Conservation (phyloP, 2,329 filamentous ascomycete species). For the Aspergillus arachidicola region DNA sequence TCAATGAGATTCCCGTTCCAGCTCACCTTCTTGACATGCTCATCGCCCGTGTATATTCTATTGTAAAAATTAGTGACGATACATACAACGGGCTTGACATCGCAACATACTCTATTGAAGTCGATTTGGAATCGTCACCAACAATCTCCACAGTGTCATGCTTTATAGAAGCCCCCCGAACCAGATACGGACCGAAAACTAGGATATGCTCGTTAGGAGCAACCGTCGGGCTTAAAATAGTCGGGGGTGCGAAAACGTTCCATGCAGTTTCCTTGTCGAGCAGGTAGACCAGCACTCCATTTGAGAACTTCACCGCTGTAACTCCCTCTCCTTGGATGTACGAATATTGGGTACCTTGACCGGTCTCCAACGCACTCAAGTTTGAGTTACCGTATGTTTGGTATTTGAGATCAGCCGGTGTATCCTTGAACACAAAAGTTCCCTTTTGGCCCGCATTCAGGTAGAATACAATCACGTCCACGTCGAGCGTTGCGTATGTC, state of each 20-base stretch:
- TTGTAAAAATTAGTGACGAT: conserved; percentile 4
- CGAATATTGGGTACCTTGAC: conserved; percentile 39
- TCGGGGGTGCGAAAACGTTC: conserved; percentile 59
- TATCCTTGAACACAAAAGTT: conserved; percentile 53
- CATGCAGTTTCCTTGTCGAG: conserved; percentile 58
- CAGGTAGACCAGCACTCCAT: conserved; percentile 54
- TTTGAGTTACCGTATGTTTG: conserved; percentile 44
- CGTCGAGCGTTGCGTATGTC: conserved; percentile 45
- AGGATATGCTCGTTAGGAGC: conserved; percentile 51
- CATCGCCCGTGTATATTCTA: conserved; percentile 45
- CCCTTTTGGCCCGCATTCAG: conserved; percentile 53
- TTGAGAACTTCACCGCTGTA: conserved; percentile 53
- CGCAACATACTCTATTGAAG: conserved; percentile 41
- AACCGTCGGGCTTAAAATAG: conserved; percentile 49
- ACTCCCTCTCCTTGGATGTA: conserved; percentile 53
- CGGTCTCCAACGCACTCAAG: conserved; percentile 33
- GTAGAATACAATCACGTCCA: conserved; percentile 53
- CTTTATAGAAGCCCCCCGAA: conserved; percentile 43
- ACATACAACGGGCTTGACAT: neutral
- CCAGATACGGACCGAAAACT: conserved; percentile 49
- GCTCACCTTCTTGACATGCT: conserved; percentile 43
- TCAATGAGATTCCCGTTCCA: conserved; percentile 50
- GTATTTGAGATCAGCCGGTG: conserved; percentile 38
- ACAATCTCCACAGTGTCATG: conserved; percentile 38
- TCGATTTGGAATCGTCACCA: conserved; percentile 46